phyloP scores from a whole-genome alignment of 768 basidiomycete genomes.

The Tricholoma sp. region DNA sequence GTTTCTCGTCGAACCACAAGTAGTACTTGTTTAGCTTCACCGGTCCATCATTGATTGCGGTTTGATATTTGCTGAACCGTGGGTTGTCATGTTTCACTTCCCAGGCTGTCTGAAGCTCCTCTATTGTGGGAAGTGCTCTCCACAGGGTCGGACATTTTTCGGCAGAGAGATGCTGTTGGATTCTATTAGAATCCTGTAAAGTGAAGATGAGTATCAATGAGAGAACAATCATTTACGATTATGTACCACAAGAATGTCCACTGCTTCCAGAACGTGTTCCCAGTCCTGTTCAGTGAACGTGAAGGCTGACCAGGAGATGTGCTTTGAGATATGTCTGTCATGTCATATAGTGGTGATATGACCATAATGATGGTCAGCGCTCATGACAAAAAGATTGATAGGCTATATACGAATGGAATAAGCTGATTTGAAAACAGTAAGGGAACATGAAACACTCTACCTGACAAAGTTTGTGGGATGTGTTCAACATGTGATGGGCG shows the following conservation, averaged over 20 bases:
- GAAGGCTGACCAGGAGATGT: neutral
- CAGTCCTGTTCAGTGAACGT: too few relatives aligned
- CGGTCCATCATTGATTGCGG: slow-evolving; percentile 9
- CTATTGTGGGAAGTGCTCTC: neutral
- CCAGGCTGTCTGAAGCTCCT: too few relatives aligned
- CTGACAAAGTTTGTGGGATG: neutral
- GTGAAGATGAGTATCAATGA: too few relatives aligned
- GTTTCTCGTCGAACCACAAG: too few relatives aligned
- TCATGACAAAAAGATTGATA: slow-evolving; percentile 1
- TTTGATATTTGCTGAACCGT: slow-evolving; percentile 2
- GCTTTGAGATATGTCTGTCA: neutral
- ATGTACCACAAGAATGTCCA: neutral
- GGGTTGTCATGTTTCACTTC: neutral
- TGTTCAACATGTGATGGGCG: neutral
- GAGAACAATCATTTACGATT: neutral
- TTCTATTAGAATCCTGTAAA: too few relatives aligned
- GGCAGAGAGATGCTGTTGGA: too few relatives aligned
- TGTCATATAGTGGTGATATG: neutral
- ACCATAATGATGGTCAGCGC: neutral
- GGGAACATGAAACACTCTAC: neutral
- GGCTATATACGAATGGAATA: neutral
- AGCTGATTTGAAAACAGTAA: neutral
- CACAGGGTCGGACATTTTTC: neutral
- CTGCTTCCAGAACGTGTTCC: neutral
- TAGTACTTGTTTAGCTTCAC: slow-evolving; percentile 13